Conservation (phyloP, 805 yeast species). For the Candida pseudoglaebosa region DNA sequence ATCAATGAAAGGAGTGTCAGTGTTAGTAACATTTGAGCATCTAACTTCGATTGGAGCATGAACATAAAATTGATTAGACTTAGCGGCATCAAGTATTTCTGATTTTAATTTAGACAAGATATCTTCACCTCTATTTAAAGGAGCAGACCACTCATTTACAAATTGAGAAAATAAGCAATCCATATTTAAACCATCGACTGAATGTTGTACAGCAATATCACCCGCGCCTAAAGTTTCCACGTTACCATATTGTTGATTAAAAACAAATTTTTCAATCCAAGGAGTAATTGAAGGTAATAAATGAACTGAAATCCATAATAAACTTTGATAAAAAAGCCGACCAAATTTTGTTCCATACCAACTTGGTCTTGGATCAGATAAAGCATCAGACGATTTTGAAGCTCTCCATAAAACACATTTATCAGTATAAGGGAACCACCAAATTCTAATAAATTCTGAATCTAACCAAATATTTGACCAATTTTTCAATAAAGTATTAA, state of each 20-base stretch:
- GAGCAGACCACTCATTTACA: conserved; percentile 97
- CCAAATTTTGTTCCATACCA: conserved; percentile 87
- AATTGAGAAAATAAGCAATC: conserved; percentile 92
- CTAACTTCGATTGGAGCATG: conserved; percentile 96
- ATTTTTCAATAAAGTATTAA: conserved; percentile 62
- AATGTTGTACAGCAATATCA: conserved; percentile 66
- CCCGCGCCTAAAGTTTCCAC: conserved; percentile 63
- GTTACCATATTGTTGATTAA: conserved; percentile 76
- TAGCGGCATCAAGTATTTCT: conserved; percentile 58
- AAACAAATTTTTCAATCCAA: conserved; percentile 76
- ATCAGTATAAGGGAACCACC: conserved; percentile 96
- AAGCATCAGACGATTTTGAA: conserved; percentile 61
- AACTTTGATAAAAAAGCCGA: conserved; percentile 70
- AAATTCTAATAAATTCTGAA: conserved; percentile 84
- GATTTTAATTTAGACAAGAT: conserved; percentile 60
- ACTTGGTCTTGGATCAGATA: conserved; percentile 61
- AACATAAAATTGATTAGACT: conserved; percentile 64
- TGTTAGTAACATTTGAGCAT: conserved; percentile 76
- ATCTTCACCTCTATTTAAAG: conserved; percentile 71
- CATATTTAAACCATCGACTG: conserved; percentile 89
- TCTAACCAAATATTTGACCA: conserved; percentile 86
- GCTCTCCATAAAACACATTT: conserved; percentile 92
- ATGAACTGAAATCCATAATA: conserved; percentile 76
- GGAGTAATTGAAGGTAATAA: conserved; percentile 78
- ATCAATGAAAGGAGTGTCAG: conserved; percentile 32